Percentiles rank a stretch among this genome's conserved stretches.
Conservation (phyloP, 2,329 filamentous ascomycete species). For the Colletotrichum sp. region DNA sequence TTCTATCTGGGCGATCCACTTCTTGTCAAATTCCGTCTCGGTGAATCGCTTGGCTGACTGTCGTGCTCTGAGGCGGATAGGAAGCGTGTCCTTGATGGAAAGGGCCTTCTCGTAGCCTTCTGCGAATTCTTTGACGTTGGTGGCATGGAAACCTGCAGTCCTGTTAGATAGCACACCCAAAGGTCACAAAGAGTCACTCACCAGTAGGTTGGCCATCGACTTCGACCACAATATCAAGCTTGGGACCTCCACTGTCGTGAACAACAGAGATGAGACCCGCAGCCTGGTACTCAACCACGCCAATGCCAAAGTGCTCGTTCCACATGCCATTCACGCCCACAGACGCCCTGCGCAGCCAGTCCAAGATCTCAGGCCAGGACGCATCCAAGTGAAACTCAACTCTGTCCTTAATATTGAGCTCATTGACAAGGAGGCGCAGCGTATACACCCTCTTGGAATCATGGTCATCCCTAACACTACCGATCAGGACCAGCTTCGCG, state of each 20-base stretch:
- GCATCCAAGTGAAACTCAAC: conserved; percentile 92
- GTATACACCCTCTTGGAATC: conserved; percentile 88
- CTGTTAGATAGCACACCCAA: conserved; percentile 20
- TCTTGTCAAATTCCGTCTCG: conserved; percentile 81
- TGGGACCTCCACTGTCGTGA: conserved; percentile 91
- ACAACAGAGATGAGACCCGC: conserved; percentile 93
- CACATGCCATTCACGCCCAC: conserved; percentile 98
- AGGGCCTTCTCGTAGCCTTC: conserved; percentile 80
- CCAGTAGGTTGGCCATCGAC: conserved; percentile 80
- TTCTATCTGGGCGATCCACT: conserved; percentile 80
- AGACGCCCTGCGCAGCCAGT: conserved; percentile 76
- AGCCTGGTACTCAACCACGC: conserved; percentile 97
- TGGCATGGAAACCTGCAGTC: conserved; percentile 79
- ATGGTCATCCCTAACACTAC: conserved; percentile 85
- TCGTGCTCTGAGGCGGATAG: conserved; percentile 77
- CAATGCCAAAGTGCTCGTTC: conserved; percentile 99
- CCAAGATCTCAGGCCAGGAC: conserved; percentile 84
- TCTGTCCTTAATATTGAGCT: conserved; percentile 81
- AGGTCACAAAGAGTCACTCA: conserved; percentile 42
- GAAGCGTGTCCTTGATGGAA: conserved; percentile 72
- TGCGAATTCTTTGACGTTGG: conserved; percentile 79
- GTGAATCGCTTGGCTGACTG: conserved; percentile 84
- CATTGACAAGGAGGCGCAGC: conserved; percentile 83
- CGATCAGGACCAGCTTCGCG: conserved; percentile 81
- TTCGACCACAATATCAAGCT: conserved; percentile 87